These are phyloP conservation scores for Austroboletus niveus DNA, from an alignment of 1,284 basidiomycete species.

Conservation along the genomic window DNA sequence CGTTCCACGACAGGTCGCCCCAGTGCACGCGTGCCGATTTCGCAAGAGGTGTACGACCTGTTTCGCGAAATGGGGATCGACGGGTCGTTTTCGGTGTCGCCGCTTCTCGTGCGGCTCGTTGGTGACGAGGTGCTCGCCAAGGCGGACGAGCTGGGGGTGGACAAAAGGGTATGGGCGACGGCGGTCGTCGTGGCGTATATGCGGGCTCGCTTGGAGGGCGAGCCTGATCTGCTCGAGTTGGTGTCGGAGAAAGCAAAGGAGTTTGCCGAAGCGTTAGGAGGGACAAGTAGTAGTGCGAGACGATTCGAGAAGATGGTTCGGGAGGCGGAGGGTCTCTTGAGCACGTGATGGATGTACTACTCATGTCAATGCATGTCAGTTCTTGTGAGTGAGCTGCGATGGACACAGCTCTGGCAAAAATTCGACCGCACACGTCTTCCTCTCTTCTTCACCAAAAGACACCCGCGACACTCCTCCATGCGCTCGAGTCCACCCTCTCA, in stretches of 20 bases:
- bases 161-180: conserved; percentile 40
- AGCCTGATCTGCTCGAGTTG: conserved; percentile 37
- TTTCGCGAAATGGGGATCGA: conserved; percentile 42
- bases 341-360: neutral
- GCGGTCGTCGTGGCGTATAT: conserved; percentile 42
- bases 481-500: conserved; percentile 85
- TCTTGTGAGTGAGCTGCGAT: conserved; percentile 26
- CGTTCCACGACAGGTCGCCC: no score
- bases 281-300: neutral
- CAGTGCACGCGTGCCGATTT: conserved; percentile 1
- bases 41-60: conserved; percentile 34
- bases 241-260: conserved; percentile 38
- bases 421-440: conserved; percentile 84
- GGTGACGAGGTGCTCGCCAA: conserved; percentile 27
- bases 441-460: conserved; percentile 85
- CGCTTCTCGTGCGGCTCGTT: conserved; percentile 32
- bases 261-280: conserved; percentile 22
- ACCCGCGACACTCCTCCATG: conserved; percentile 85
- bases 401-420: conserved; percentile 77
- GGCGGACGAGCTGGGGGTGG: conserved; percentile 22
- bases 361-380: no score
- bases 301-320: conserved; percentile 25
- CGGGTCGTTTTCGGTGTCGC: conserved; percentile 42
- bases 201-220: conserved; percentile 27
- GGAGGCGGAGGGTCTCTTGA: conserved; percentile 10